Percentiles rank a stretch among this genome's conserved stretches.
Conservation (phyloP, 2,329 filamentous ascomycete species). For the Scleromitrula shiraiana region DNA sequence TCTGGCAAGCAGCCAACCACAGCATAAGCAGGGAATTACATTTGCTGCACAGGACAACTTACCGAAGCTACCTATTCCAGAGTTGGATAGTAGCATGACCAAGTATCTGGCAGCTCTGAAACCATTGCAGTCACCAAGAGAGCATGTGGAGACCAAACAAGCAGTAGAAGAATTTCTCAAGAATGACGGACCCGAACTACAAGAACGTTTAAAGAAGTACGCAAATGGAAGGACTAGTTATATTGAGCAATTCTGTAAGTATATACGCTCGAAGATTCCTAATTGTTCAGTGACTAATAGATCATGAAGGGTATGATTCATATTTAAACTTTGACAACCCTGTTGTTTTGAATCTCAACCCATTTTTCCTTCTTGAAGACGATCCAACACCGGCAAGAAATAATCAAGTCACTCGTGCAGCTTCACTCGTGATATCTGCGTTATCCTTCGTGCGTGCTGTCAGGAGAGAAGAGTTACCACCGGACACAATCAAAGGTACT, state of each 20-base stretch:
- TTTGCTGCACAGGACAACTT: slow-evolving; percentile 84
- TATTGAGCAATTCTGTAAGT: slow-evolving; percentile 96
- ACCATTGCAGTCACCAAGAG: slow-evolving; percentile 71
- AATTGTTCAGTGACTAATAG: neutral
- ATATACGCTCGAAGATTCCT: neutral
- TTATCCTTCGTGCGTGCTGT: slow-evolving; percentile 90
- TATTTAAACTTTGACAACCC: slow-evolving; percentile 98
- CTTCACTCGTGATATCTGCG: slow-evolving; percentile 83
- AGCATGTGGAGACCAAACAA: slow-evolving; percentile 73
- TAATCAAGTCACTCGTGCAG: slow-evolving; percentile 91
- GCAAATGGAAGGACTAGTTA: slow-evolving; percentile 88
- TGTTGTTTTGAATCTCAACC: slow-evolving; percentile 93
- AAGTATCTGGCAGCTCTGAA: slow-evolving; percentile 74
- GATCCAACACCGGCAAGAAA: slow-evolving; percentile 94
- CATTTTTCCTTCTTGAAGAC: slow-evolving; percentile 95
- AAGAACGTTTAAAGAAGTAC: slow-evolving; percentile 85
- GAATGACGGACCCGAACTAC: slow-evolving; percentile 72
- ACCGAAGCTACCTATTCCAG: slow-evolving; percentile 87
- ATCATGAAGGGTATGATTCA: slow-evolving; percentile 82
- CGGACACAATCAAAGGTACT: slow-evolving; percentile 74
- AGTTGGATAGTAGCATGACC: slow-evolving; percentile 67
- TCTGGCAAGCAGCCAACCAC: slow-evolving; percentile 37
- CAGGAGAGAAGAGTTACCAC: slow-evolving; percentile 82
- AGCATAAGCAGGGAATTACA: slow-evolving; percentile 61
- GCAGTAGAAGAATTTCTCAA: slow-evolving; percentile 79